Base-by-base conservation (phyloP, 371 early-diverging fungal genomes). In the Ordospora colligata region DNA sequence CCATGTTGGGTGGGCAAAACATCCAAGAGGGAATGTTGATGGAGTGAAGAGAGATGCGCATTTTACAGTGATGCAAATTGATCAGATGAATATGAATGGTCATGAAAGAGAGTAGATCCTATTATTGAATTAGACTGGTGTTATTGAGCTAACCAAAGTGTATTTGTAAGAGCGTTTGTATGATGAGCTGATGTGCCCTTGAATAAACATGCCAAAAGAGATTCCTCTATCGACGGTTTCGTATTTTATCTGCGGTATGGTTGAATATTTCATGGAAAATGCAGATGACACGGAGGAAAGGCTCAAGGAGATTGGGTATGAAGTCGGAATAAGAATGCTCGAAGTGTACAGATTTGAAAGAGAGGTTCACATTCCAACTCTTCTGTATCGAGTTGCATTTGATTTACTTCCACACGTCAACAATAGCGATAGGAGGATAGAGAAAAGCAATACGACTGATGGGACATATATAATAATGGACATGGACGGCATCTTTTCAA, bases 381-480 rank as follows among this genome's bases (percentile, higher is more conserved):
- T 77, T 17, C 63, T 77, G 6, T 77, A 77, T 27, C 72, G 73
- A 51, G 67, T 73, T 44, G 63, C 78, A n/a, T 78, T 58, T 49
- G 62, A 52, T 23, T 22, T 73, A 11, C 50, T 78, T 42, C 67
- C 76, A 21, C 46, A 68, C 19, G 45, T 68, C 8, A 45, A 73
- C 45, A 14, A 47, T 12, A 45, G 68, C 32, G 22, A 27, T 7
- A 72, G 69, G 40, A 67, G 68, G 37, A 25, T 73, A 49, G 73
- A 78, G 46, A 62, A 25, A 22, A 32, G 53, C 19, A 64, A 9
- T 6, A 47, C 54, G 8, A 5, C 4, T 0, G 52, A 62, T 6
- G 51, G 52, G 17, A 53, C 44, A 9, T 75, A 51, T 63, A n/a
- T 58, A 22, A 62, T 75, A 14, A 53, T 44, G 44, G 76, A 75